Percentiles rank a stretch among this genome's conserved stretches.
Conservation (phyloP, 192 early-diverging fungal genomes). For the Chytriomyces sp. region DNA sequence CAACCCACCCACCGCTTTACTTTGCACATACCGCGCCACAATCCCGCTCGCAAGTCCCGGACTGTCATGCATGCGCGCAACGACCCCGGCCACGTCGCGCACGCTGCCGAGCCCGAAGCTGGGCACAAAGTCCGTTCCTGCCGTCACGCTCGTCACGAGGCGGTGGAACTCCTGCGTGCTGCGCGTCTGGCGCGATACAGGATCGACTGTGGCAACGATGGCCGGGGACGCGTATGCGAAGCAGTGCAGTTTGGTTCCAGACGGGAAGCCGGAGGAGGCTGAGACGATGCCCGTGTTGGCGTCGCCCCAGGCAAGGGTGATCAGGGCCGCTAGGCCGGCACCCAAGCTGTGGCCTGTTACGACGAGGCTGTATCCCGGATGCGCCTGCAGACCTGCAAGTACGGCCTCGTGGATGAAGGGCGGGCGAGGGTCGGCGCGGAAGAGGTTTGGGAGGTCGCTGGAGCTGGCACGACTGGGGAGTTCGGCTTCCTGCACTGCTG, state of each 20-base stretch:
- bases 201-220: conserved; percentile 53
- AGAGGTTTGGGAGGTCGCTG: conserved; percentile 36
- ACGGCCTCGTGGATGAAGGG: conserved; percentile 76
- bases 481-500: not conserved
- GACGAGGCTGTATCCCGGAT: conserved; percentile 80
- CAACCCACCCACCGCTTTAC: not conserved
- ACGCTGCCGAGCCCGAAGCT: conserved; percentile 74
- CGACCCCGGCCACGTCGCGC: conserved; percentile 75
- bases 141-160: conserved; percentile 79
- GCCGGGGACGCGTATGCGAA: conserved; percentile 85
- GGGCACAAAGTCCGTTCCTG: conserved; percentile 77
- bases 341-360: conserved; percentile 89
- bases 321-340: conserved; percentile 78
- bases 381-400: conserved; percentile 63
- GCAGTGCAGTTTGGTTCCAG: conserved; percentile 77
- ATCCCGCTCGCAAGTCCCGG: not conserved
- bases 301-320: conserved; percentile 80
- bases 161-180: not conserved
- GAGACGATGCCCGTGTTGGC: conserved; percentile 37
- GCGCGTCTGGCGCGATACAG: not conserved
- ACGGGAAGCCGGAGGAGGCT: conserved; percentile 51
- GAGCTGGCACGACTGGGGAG: conserved; percentile 53
- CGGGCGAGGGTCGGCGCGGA: not conserved
- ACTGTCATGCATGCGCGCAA: conserved; percentile 25
- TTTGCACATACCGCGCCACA: conserved; percentile 4